phyloP scores from a whole-genome alignment of 1,139 yeast genomes.

The Blastobotrys aristatus region DNA sequence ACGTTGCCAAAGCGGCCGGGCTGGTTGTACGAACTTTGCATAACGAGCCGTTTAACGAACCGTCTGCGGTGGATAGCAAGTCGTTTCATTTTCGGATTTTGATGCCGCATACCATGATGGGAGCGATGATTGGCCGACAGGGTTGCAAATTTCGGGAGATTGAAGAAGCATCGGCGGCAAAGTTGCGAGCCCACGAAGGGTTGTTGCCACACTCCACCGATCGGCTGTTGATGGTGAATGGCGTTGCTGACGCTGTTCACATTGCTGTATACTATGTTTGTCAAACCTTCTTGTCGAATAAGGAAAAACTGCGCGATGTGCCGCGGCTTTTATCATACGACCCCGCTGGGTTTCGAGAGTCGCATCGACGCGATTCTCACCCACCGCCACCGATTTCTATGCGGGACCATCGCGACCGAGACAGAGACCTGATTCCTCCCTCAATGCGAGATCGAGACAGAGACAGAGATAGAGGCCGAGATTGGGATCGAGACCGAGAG shows the following conservation, averaged over 20 bases:
- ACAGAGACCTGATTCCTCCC: neutral
- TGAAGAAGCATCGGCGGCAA: conserved; percentile 79
- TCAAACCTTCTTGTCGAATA: conserved; percentile 41
- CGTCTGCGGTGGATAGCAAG: conserved; percentile 52
- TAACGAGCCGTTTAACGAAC: conserved; percentile 63
- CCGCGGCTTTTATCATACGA: conserved; percentile 17
- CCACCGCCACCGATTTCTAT: neutral
- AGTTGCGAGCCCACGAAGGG: conserved; percentile 69
- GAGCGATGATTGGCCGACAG: conserved; percentile 74
- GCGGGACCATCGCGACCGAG: too few species aligned
- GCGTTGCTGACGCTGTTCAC: conserved; percentile 84
- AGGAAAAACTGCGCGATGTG: conserved; percentile 16
- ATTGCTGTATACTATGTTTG: conserved; percentile 75
- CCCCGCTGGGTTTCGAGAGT: conserved; percentile 13
- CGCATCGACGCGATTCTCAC: neutral
- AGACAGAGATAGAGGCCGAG: neutral
- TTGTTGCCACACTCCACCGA: conserved; percentile 78
- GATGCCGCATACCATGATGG: conserved; percentile 78
- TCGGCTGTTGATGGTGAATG: conserved; percentile 63
- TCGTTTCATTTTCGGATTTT: conserved; percentile 57
- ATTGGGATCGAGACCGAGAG: neutral
- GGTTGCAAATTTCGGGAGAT: conserved; percentile 76
- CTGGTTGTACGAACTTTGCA: conserved; percentile 61
- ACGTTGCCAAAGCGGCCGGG: conserved; percentile 81
- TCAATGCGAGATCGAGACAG: neutral